Conservation (phyloP, 805 yeast species). For the Nakazawaea wyomingensis region DNA sequence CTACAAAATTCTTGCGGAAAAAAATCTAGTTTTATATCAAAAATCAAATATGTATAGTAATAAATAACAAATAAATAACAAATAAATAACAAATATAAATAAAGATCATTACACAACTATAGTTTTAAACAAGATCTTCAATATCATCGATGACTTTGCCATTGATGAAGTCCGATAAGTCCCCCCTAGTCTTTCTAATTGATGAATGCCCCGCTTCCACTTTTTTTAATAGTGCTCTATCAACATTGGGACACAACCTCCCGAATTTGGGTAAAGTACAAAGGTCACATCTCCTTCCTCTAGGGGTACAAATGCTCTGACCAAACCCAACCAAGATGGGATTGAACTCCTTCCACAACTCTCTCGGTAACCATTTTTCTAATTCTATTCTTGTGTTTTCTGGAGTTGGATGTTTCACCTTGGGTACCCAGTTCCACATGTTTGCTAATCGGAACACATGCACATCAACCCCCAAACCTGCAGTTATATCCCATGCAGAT, state of each 20-base stretch:
- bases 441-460: constrained; percentile 79
- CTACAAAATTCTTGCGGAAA: too few relatives aligned
- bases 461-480: constrained; percentile 93
- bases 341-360: constrained; percentile 79
- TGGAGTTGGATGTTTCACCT: constrained; percentile 49
- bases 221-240: constrained; percentile 34
- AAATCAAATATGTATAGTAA: too few relatives aligned
- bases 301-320: constrained; percentile 76
- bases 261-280: constrained; percentile 48
- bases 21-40: too few relatives aligned
- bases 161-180: constrained; percentile 29
- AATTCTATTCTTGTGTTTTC: constrained; percentile 67
- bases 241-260: constrained; percentile 55
- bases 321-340: constrained; percentile 92
- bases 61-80: not conserved
- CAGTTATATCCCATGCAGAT: constrained; percentile 70
- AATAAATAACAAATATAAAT: not conserved
- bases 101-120: not conserved
- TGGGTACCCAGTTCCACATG: constrained; percentile 74
- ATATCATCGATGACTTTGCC: constrained; percentile 22
- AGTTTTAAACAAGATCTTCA: constrained; percentile 26
- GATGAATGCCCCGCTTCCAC: constrained; percentile 18
- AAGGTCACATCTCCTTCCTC: constrained; percentile 63
- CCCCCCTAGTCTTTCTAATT: constrained; percentile 30
- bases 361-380: constrained; percentile 69